phyloP scores from a whole-genome alignment of 2,329 filamentous ascomycete species.

The Aspergillus sp. region DNA sequence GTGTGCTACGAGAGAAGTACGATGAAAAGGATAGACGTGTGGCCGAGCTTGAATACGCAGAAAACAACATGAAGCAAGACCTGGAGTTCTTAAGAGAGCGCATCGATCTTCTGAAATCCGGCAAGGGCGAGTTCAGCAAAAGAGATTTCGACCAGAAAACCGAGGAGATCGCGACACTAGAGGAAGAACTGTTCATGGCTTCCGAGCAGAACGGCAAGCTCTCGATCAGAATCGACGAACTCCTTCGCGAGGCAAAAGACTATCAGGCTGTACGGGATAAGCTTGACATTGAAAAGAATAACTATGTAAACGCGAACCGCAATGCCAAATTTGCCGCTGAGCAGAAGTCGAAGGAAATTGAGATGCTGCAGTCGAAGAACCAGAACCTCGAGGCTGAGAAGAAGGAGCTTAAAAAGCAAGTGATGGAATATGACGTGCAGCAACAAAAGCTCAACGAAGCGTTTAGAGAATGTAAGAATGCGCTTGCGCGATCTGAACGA shows the following conservation, averaged over 20 bases:
- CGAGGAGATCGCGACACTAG: constrained; percentile 70
- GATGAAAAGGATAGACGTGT: constrained; percentile 21
- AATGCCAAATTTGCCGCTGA: constrained; percentile 49
- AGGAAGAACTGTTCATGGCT: constrained; percentile 61
- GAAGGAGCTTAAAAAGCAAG: constrained; percentile 46
- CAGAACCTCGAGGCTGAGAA: constrained; percentile 47
- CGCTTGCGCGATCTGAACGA: constrained; percentile 49
- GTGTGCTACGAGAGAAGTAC: constrained; percentile 46
- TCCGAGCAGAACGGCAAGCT: constrained; percentile 48
- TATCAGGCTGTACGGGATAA: constrained; percentile 50
- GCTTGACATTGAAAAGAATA: constrained; percentile 50
- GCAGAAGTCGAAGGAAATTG: constrained; percentile 50
- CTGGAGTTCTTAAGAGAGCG: constrained; percentile 30
- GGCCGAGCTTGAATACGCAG: background rate
- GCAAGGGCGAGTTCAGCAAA: constrained; percentile 48
- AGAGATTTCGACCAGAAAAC: constrained; percentile 54
- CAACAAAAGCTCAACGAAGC: constrained; percentile 41
- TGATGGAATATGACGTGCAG: constrained; percentile 47
- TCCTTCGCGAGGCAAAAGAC: constrained; percentile 47
- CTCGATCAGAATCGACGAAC: constrained; percentile 46
- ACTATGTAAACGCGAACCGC: constrained; percentile 46
- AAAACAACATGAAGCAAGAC: background rate
- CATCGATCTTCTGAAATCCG: constrained; percentile 54
- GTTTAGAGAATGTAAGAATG: constrained; percentile 46
- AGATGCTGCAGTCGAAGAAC: constrained; percentile 52